Base-by-base conservation (phyloP, 106 monocot species). In the Dendrobium chrysotoxum region DNA sequence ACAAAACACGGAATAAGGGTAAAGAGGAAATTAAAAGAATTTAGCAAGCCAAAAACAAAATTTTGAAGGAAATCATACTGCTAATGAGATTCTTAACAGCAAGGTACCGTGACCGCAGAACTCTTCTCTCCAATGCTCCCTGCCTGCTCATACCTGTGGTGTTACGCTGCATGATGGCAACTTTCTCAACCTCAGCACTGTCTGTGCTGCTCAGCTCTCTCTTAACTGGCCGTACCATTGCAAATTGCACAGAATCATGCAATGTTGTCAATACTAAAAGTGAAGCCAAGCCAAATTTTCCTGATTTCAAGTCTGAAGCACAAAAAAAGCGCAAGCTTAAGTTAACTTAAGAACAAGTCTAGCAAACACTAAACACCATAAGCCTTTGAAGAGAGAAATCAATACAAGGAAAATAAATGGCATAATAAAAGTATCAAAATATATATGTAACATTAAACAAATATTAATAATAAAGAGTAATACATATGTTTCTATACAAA, bases 71-170 rank as follows among this genome's bases (percentile, higher is more conserved):
- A n/a, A 47, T 28, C 80, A 68, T 82, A 87, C 87, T 84, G 53
- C 81, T 79, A 40, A 87, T 87, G 9, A 87, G 71, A 66, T 75
- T 87, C 76, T 84, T 84, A 46, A 87, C 84, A 17, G 84, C 84
- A 40, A 87, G 53, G 57, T 87, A 87, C 75, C 76, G 28, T 4
- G 84, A 87, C 44, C 87, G 67, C n/a, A 87, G 72, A 23, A 53
- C 79, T 77, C 87, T 71, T 74, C 87, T 44, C 67, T 87, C 87
- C 61, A 50, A 28, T 75, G 58, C 78, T 12, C 64, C 84, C 38
- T 79, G 80, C 12, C 21, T 21, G 65, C 35, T 55, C 70, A 31
- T 17, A 4, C 40, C 75, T 2, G 53, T 30, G 55, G 67, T 26
- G 44, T 12, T 16, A 28, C 25, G 47, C 5, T 76, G 40, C 13